These are phyloP conservation scores for Trichopus zeylanicus DNA, from an alignment of 116 monocot genomes.

Conservation along the genomic window DNA sequence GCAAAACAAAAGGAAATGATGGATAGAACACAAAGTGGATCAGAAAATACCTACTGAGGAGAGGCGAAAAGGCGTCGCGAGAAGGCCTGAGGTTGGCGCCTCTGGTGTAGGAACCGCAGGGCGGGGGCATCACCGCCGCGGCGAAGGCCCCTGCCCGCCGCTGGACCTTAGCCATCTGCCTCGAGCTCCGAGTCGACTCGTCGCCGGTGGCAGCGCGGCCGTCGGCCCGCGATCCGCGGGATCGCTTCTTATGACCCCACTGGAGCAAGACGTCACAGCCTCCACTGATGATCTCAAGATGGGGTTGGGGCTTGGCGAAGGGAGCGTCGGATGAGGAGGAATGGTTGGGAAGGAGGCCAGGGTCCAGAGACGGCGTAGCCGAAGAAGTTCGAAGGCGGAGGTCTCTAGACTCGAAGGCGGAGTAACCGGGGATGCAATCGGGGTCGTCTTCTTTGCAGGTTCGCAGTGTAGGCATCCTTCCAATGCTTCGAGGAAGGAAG, in stretches of 20 bases:
- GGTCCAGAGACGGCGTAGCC: constrained; percentile 10
- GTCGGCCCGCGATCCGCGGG: constrained; percentile 42
- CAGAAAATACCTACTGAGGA: constrained; percentile 8
- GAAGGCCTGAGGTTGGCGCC: constrained; percentile 25
- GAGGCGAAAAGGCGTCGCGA: constrained; percentile 15
- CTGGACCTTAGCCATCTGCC: constrained; percentile 34
- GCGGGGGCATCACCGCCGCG: constrained; percentile 16
- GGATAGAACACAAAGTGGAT: not conserved
- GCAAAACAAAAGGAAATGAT: not conserved
- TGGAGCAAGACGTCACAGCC: constrained; percentile 36
- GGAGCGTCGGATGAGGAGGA: not conserved
- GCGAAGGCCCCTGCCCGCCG: constrained; percentile 15
- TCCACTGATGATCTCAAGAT: constrained; percentile 14
- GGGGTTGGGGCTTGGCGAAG: constrained; percentile 2
- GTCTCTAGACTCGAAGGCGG: not conserved
- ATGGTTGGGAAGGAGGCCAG: constrained; percentile 4
- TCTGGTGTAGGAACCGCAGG: constrained; percentile 21
- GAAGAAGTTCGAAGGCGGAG: constrained; percentile 5
- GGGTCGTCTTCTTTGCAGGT: constrained; percentile 38
- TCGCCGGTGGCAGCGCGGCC: constrained; percentile 21
- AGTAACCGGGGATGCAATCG: constrained; percentile 13
- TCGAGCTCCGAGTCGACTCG: constrained; percentile 9
- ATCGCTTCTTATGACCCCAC: constrained; percentile 72
- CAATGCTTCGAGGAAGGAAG: constrained; percentile 32
- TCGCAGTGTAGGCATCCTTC: constrained; percentile 27